phyloP scores from a whole-genome alignment of 2,329 filamentous ascomycete species.

The Xylariomycetidae sp. region DNA sequence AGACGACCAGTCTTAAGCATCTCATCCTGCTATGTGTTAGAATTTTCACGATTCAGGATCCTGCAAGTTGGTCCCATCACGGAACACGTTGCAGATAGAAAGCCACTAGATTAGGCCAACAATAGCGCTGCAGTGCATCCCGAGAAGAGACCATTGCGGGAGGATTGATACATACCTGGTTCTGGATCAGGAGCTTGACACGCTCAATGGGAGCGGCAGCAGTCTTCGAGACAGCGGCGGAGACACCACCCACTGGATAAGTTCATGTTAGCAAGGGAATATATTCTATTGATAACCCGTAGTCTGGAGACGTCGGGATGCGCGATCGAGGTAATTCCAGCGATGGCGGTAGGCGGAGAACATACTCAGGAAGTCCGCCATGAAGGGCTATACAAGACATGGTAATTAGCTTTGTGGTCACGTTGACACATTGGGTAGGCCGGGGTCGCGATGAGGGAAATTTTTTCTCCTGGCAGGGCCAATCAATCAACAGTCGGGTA shows the following conservation, averaged over 20 bases:
- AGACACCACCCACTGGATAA: conserved; percentile 93
- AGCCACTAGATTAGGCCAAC: too few relatives aligned
- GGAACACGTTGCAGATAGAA: too few relatives aligned
- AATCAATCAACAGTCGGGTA: conserved; percentile 6
- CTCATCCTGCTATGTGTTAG: conserved; percentile 98
- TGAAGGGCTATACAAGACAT: conserved; percentile 65
- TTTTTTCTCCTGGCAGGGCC: conserved; percentile 8
- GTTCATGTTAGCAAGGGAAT: too few relatives aligned
- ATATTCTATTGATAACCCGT: too few relatives aligned
- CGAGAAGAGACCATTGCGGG: conserved; percentile 2
- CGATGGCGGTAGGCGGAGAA: conserved; percentile 34
- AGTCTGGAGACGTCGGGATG: too few relatives aligned
- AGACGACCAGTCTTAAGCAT: conserved; percentile 99
- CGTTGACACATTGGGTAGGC: not conserved
- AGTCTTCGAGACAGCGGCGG: conserved; percentile 99
- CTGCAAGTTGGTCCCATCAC: too few relatives aligned
- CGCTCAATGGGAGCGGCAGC: conserved; percentile 99
- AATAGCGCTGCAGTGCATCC: too few relatives aligned
- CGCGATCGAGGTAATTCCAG: too few relatives aligned
- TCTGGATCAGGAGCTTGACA: conserved; percentile 99
- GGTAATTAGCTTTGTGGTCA: conserved; percentile 28
- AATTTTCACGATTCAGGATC: too few relatives aligned
- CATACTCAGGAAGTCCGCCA: conserved; percentile 99
- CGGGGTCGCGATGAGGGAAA: conserved; percentile 8
- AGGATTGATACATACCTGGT: conserved; percentile 75